Base-by-base conservation (phyloP, 441 rosid genomes). In the Euphorbia schlechtendalii region DNA sequence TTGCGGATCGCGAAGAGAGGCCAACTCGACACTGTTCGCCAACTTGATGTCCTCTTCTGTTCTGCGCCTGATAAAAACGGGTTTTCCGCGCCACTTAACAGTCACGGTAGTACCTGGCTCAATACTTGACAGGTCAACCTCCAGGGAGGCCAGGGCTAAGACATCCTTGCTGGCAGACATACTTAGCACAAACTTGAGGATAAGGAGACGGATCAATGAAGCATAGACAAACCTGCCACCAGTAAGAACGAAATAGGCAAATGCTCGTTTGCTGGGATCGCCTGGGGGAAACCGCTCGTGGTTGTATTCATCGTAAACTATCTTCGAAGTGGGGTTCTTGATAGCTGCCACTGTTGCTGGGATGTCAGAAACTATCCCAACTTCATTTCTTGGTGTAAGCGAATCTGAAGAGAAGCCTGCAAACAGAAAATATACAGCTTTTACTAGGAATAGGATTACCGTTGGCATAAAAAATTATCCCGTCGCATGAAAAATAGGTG, bases 141-240 rank as follows among this genome's bases (percentile, higher is more conserved):
- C 98, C 14, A 93, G 82, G 69, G 97, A 88, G 45, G 97, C 98
- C 18, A 93, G 77, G 22, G 98, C 98, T 66, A 93, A 96, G 36
- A 93, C 98, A 63, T 93, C 98, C 61, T 90, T 90, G 78, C 96
- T 93, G 12, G 98, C 98, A n/a, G 98, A 90, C 98, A 93, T 93
- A 73, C 98, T 93, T 59, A 90, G 79, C 51, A 92, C 79, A 71
- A 92, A 77, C 83, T 92, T 92, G 59, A 93, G 95, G 71, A 90
- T 62, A 67, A 93, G 81, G 51, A 93, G 96, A 5, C 98, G 97
- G 68, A 88, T 45, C 61, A 93, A 61, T 36, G 97, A 90, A 41
- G 97, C 98, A 71, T 93, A 90, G 4, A 90, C 92, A 71, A 92
- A 92, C 81, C 97, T 83, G 58, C 98, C 98, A 71, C 98, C 98